phyloP scores from a whole-genome alignment of 768 basidiomycete species.

The Panaeolus cyanescens region DNA sequence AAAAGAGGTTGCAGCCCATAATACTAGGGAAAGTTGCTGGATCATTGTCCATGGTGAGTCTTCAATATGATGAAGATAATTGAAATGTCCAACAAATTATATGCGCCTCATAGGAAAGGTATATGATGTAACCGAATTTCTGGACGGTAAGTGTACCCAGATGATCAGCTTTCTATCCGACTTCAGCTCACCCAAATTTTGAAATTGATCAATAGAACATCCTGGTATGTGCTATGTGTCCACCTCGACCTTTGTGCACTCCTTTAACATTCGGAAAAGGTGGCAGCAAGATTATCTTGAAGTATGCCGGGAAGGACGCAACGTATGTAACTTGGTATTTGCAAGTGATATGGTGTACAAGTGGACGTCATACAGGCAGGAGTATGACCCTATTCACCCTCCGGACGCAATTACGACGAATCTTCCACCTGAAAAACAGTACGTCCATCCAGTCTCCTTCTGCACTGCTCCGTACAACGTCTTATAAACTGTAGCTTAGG shows the following conservation, averaged over 20 bases:
- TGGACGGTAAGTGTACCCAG: conserved; percentile 67
- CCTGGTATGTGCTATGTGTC: conserved; percentile 28
- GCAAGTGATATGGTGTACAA: background rate
- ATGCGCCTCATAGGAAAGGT: conserved; percentile 54
- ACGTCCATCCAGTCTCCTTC: conserved; percentile 19
- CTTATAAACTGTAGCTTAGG: conserved; percentile 53
- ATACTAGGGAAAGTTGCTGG: conserved; percentile 37
- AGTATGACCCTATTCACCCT: conserved; percentile 91
- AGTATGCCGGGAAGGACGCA: conserved; percentile 89
- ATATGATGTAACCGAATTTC: conserved; percentile 80
- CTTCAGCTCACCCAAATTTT: background rate
- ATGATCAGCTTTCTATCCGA: background rate
- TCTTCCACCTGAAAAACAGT: conserved; percentile 86
- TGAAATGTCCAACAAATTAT: too few relatives aligned
- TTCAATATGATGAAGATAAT: background rate
- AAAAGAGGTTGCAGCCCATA: conserved; percentile 31
- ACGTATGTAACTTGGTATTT: conserved; percentile 54
- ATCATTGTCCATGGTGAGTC: conserved; percentile 80
- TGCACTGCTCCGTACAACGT: background rate
- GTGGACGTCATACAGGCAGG: conserved; percentile 45
- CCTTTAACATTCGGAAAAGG: conserved; percentile 37
- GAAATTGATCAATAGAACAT: conserved; percentile 47
- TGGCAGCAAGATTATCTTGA: conserved; percentile 82
- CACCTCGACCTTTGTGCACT: background rate
- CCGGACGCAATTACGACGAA: conserved; percentile 78